Percentiles rank a stretch among this genome's conserved stretches.
Conservation (phyloP, 2,329 filamentous ascomycete genomes). For the Neodidymelliopsis sp. region DNA sequence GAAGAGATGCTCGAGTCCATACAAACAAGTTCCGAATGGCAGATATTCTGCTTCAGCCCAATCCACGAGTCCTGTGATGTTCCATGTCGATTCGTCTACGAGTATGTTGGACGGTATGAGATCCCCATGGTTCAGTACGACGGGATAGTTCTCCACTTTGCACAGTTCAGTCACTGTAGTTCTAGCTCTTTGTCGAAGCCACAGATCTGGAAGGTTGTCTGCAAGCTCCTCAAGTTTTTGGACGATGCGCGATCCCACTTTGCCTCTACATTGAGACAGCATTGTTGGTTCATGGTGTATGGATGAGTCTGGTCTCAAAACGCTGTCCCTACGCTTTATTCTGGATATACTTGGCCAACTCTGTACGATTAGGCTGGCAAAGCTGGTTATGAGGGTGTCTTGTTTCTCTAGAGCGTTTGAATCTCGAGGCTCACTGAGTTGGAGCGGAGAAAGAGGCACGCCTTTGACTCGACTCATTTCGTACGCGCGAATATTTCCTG, state of each 20-base stretch:
- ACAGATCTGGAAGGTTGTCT: conserved; percentile 31
- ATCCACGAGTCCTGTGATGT: conserved; percentile 64
- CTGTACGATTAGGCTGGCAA: conserved; percentile 38
- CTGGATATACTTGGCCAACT: conserved; percentile 23
- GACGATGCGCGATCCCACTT: conserved; percentile 38
- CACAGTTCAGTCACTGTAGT: conserved; percentile 37
- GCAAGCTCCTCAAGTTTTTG: conserved; percentile 35
- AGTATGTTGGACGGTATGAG: conserved; percentile 66
- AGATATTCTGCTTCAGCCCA: conserved; percentile 70
- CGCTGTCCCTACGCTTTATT: conserved; percentile 6
- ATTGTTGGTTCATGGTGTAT: conserved; percentile 15
- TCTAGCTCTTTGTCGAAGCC: conserved; percentile 29
- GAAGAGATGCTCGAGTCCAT: conserved; percentile 67
- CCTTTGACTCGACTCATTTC: conserved; percentile 40
- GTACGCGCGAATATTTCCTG: conserved; percentile 27
- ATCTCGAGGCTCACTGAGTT: neutral
- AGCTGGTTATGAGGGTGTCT: conserved; percentile 33
- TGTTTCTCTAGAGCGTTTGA: conserved; percentile 27
- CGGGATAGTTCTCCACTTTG: conserved; percentile 60
- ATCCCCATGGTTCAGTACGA: conserved; percentile 68
- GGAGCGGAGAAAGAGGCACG: conserved; percentile 27
- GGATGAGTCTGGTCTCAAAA: conserved; percentile 28
- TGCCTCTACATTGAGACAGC: conserved; percentile 33
- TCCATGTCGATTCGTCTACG: conserved; percentile 54
- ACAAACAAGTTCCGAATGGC: conserved; percentile 67